These are phyloP conservation scores for Paracoccidioides brasiliensis DNA, from an alignment of 2,329 filamentous ascomycete species.

Conservation along the genomic window DNA sequence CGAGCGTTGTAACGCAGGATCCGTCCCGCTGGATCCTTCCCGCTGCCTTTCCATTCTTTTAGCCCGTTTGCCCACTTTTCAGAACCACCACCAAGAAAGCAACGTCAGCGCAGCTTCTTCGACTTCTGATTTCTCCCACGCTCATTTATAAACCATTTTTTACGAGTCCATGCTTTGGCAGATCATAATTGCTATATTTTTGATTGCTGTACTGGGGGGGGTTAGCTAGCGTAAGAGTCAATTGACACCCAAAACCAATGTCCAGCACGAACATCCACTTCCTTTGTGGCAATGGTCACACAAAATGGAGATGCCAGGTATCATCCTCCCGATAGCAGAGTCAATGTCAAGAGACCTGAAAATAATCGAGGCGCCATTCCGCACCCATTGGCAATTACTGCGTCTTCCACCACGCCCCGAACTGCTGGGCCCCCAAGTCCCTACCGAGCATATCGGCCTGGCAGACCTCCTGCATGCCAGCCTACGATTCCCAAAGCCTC, in stretches of 20 bases:
- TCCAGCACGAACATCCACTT: conserved; percentile 25
- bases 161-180: background rate
- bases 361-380: conserved; percentile 14
- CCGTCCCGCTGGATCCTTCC: background rate
- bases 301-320: conserved; percentile 27
- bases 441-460: background rate
- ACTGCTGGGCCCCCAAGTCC: background rate
- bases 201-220: background rate
- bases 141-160: background rate
- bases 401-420: background rate
- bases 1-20: conserved; percentile 7
- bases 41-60: conserved; percentile 8
- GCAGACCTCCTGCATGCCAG: conserved; percentile 1
- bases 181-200: background rate
- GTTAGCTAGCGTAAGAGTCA: background rate
- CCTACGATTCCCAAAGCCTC: conserved; percentile 2
- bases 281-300: conserved; percentile 33
- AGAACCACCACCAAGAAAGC: background rate
- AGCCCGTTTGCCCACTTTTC: background rate
- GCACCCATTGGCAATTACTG: conserved; percentile 5
- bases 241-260: conserved; percentile 23
- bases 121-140: background rate
- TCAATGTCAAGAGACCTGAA: conserved; percentile 11
- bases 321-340: conserved; percentile 21
- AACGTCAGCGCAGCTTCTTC: background rate